These are phyloP conservation scores for Scheffersomyces segobiensis DNA, from an alignment of 1,139 yeast genomes.

Conservation along the genomic window DNA sequence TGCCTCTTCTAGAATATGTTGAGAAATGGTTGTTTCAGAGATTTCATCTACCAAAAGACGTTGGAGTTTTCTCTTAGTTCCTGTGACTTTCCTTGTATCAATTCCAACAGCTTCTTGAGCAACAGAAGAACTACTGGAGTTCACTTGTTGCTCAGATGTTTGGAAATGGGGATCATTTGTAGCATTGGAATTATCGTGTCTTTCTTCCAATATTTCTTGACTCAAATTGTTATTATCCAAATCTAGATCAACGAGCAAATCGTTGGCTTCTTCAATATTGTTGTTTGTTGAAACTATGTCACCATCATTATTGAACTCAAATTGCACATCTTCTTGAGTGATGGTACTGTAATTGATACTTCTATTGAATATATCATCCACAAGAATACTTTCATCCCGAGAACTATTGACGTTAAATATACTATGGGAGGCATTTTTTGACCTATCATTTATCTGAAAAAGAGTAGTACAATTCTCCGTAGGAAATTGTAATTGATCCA, in stretches of 20 bases:
- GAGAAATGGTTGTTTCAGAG: neutral
- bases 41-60: neutral
- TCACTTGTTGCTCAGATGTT: slow-evolving; percentile 3
- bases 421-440: neutral
- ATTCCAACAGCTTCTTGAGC: neutral
- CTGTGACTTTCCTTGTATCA: neutral
- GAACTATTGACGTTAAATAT: neutral
- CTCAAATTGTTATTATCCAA: slow-evolving; percentile 7
- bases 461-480: neutral
- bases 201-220: slow-evolving; percentile 3
- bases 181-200: slow-evolving; percentile 4
- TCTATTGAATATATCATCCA: neutral
- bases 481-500: slow-evolving; percentile 12
- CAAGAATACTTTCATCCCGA: neutral
- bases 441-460: neutral
- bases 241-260: slow-evolving; percentile 6
- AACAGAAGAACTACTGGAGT: neutral
- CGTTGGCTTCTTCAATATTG: neutral
- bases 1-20: neutral
- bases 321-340: slow-evolving; percentile 1
- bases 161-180: slow-evolving; percentile 14
- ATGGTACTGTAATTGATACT: neutral
- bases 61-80: neutral
- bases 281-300: slow-evolving; percentile 2
- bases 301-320: slow-evolving; percentile 9